A percentile compares a stretch with the other conserved stretches of the same genome.
Evolutionary conservation across 345 rosid genomes (phyloP).

Genomic region (Ceriops tagal): DNA sequence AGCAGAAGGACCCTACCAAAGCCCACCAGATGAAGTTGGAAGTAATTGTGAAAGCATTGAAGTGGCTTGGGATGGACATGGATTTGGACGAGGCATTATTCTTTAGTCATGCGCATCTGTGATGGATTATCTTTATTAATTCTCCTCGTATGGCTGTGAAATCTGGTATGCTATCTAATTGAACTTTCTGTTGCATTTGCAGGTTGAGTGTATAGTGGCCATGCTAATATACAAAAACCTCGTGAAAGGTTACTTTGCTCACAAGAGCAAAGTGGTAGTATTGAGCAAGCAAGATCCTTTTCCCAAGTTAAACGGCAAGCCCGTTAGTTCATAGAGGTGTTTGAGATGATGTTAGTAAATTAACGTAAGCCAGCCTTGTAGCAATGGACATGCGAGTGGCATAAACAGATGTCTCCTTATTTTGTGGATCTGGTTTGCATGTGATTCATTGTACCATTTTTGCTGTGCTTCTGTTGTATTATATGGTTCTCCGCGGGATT

Average conservation of each 20-base stretch:
- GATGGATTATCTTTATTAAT: not conserved
- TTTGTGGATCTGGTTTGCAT: too few species aligned
- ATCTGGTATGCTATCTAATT: not conserved
- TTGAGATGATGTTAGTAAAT: not conserved
- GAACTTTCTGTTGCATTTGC: constrained; percentile 9
- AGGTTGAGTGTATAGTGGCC: constrained; percentile 96
- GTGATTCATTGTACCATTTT: too few species aligned
- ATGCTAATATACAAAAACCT: constrained; percentile 87
- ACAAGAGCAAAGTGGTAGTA: constrained; percentile 93
- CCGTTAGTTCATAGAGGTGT: constrained; percentile 54
- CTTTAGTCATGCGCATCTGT: not conserved
- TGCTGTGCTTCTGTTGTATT: too few species aligned
- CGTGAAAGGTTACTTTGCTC: constrained; percentile 87
- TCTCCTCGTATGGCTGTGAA: not conserved
- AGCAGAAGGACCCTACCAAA: constrained; percentile 75
- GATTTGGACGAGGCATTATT: constrained; percentile 79
- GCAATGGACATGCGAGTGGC: too few species aligned
- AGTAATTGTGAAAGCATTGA: constrained; percentile 76
- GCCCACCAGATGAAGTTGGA: constrained; percentile 97
- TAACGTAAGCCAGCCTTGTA: too few species aligned
- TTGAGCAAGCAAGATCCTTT: constrained; percentile 98
- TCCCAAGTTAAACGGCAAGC: constrained; percentile 75
- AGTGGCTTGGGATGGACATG: constrained; percentile 92
- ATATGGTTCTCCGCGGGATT: too few species aligned
- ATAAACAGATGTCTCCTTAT: too few species aligned